A percentile compares a stretch with the other conserved stretches of the same genome.
Evolutionary conservation across 257 asterid genomes (phyloP).

Genomic region (Lycium barbarum): DNA sequence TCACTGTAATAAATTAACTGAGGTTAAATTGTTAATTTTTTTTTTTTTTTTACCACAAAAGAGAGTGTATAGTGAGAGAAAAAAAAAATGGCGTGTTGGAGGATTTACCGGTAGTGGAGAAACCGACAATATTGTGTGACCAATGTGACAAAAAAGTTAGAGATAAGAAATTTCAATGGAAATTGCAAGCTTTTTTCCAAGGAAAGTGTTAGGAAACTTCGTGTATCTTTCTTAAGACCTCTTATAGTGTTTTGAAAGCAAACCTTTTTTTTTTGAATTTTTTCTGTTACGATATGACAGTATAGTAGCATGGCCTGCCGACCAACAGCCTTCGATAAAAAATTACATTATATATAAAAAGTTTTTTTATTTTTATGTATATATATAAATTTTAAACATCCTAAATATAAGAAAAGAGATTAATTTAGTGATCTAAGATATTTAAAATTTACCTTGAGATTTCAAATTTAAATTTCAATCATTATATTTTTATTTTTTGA

Average conservation of each 20-base stretch:
- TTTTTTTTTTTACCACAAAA: neutral
- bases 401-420: too few species aligned
- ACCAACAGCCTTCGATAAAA: too few species aligned
- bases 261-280: neutral
- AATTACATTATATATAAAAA: too few species aligned
- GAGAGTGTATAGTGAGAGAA: too few species aligned
- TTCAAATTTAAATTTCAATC: too few species aligned
- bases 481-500: too few species aligned
- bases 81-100: neutral
- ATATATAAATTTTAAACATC: too few species aligned
- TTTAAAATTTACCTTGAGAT: too few species aligned
- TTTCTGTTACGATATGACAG: neutral
- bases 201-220: slow-evolving; percentile 20
- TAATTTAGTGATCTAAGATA: too few species aligned
- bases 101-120: neutral
- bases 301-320: too few species aligned
- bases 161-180: neutral
- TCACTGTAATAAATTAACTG: neutral
- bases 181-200: neutral
- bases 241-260: neutral
- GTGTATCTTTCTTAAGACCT: neutral
- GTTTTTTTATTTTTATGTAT: too few species aligned
- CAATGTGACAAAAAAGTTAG: neutral
- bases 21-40: neutral
- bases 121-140: neutral